A percentile compares a stretch with the other conserved stretches of the same genome.
phyloP scores from a whole-genome alignment of 2,329 filamentous ascomycete species.

The Conoideocrella luteorostrata region DNA sequence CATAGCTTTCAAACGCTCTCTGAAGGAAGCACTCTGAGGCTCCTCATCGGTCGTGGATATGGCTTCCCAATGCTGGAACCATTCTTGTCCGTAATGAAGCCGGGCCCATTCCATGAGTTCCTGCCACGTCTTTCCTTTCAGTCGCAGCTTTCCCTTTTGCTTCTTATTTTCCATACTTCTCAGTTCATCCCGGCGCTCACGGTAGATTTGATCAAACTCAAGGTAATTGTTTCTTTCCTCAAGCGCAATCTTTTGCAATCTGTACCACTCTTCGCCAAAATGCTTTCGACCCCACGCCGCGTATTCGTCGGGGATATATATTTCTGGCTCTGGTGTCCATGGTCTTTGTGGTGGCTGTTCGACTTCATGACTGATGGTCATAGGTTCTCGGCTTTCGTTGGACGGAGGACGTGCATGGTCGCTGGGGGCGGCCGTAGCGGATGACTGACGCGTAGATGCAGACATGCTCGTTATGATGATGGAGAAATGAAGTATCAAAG shows the following conservation, averaged over 20 bases:
- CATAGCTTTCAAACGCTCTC: too few relatives aligned
- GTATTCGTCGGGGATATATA: background rate
- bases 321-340: background rate
- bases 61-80: too few relatives aligned
- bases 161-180: background rate
- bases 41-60: too few relatives aligned
- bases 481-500: too few relatives aligned
- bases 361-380: too few relatives aligned
- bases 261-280: background rate
- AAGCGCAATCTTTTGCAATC: background rate
- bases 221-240: background rate
- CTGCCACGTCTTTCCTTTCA: background rate
- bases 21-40: too few relatives aligned
- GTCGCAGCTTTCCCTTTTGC: background rate
- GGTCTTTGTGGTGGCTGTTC: too few relatives aligned
- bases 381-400: too few relatives aligned
- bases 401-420: too few relatives aligned
- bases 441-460: too few relatives aligned
- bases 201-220: background rate
- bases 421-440: too few relatives aligned
- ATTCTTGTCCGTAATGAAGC: background rate
- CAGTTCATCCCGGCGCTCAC: background rate
- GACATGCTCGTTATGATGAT: too few relatives aligned
- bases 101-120: background rate
- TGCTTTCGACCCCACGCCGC: background rate